Conservation (phyloP, 1,284 basidiomycete genomes). For the Exobasidium cylindrosporum region DNA sequence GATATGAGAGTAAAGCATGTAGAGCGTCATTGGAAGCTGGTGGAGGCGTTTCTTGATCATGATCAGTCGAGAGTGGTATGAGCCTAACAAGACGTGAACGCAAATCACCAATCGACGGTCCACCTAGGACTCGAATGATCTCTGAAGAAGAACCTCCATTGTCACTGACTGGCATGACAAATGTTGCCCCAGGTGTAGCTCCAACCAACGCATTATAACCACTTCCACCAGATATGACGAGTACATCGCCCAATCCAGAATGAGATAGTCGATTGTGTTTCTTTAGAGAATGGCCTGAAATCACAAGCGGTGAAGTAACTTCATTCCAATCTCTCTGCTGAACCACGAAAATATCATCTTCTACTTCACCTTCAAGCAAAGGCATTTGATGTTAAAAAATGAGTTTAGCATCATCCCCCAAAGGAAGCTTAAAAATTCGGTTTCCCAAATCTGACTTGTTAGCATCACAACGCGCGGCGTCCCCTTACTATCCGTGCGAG, state of each 20-base stretch:
- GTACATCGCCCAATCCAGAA: not conserved
- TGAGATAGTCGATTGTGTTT: not conserved
- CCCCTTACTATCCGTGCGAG: too few relatives aligned
- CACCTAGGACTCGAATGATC: constrained; percentile 45
- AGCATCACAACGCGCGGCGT: too few relatives aligned
- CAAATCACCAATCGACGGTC: constrained; percentile 57
- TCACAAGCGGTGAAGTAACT: not conserved
- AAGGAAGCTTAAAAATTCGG: not conserved
- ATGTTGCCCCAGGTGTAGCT: constrained; percentile 58
- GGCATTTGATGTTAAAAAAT: not conserved
- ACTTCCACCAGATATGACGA: constrained; percentile 60
- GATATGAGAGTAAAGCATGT: constrained; percentile 72
- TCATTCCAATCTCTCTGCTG: not conserved
- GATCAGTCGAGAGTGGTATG: constrained; percentile 66
- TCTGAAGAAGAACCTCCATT: constrained; percentile 60
- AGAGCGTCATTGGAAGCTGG: constrained; percentile 60
- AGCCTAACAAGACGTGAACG: constrained; percentile 76
- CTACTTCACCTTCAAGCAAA: not conserved
- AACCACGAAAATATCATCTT: not conserved
- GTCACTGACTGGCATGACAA: constrained; percentile 64
- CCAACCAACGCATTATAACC: constrained; percentile 60
- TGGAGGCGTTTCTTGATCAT: constrained; percentile 58
- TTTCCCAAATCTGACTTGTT: too few relatives aligned
- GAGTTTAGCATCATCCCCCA: not conserved
- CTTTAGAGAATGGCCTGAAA: not conserved